Base-by-base conservation (phyloP, 192 early-diverging fungal genomes). In the Backusella parvicylindrica region DNA sequence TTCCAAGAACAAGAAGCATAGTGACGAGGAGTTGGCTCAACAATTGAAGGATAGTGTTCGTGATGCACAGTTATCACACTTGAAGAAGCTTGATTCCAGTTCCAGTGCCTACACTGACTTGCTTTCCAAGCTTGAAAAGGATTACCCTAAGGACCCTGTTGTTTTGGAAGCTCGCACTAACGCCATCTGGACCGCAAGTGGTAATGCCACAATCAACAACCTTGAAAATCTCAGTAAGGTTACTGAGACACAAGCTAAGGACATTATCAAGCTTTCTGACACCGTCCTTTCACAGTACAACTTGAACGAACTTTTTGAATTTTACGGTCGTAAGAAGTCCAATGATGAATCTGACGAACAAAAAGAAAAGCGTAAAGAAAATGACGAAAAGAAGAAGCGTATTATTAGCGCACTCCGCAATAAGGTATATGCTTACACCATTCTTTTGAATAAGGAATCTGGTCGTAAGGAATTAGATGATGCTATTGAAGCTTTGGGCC, bases 51-150 rank as follows among this genome's bases (percentile, higher is more conserved):
- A 96, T 71, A 89, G 89, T 15, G 79, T 96, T 37, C 85, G 94
- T 26, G 93, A 95, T 78, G 75, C 94, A 28, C 90, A 95, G 76
- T 87, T 99, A 36, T 80, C 89, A 3, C 89, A 89, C 83, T 72
- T 98, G 60, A 94, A 93, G 82, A 97, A 97, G 85, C 75, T 92
- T 35, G 81, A 83, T 12, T 84, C 86, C 1, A 89, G 88, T 31
- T 88, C 85, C 18, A 74, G 23, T 3, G 86, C 86, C 16, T 89
- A 92, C 37, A 79, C 82, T 47, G 79, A 82, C 28, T 50, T 94
- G 33, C 47, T 91, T 26, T 77, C 67, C 1, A 79, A 89, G 63
- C 77, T 99, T 8, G 91, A 96, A 66, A 65, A 76, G 15, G 86
- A 89, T 23, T 87, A 92, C 74, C 78, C 86, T 8, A 71, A 83